Evolutionary conservation across 179 eudicot genomes (phyloP).

Genomic region (Spinacia oleracea): DNA sequence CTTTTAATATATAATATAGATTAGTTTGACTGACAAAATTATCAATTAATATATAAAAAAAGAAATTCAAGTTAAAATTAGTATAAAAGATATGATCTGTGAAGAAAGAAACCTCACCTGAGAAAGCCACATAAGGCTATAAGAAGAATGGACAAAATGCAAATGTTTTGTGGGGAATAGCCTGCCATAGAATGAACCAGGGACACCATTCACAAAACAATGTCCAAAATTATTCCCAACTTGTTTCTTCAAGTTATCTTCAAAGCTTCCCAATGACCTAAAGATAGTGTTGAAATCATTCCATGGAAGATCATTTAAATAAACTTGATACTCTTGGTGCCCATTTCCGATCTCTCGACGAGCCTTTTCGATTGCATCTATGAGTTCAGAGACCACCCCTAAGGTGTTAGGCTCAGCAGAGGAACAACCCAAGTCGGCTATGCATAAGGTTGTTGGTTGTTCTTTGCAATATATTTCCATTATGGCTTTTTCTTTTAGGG

Average conservation of each 20-base stretch:
- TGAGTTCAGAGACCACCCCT: conserved; percentile 25
- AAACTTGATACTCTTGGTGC: conserved; percentile 37
- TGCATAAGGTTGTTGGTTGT: conserved; percentile 12
- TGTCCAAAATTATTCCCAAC: conserved; percentile 17
- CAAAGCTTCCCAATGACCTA: conserved; percentile 33
- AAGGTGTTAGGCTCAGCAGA: conserved; percentile 23
- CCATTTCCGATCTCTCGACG: not conserved
- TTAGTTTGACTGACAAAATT: too few species aligned
- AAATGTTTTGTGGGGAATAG: conserved; percentile 45
- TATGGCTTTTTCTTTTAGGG: conserved; percentile 27
- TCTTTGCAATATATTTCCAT: conserved; percentile 1
- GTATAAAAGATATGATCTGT: too few species aligned
- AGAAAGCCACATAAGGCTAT: conserved; percentile 51
- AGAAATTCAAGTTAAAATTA: too few species aligned
- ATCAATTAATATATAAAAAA: too few species aligned
- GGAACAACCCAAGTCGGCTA: conserved; percentile 34
- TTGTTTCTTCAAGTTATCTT: conserved; percentile 15
- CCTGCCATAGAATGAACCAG: conserved; percentile 68
- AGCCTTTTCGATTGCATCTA: conserved; percentile 25
- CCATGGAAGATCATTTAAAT: conserved; percentile 46
- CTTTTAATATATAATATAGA: too few species aligned
- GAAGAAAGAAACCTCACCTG: conserved; percentile 7
- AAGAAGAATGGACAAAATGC: conserved; percentile 64
- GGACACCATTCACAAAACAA: too few species aligned
- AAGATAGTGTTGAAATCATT: conserved; percentile 69